Evolutionary conservation across 192 early-diverging fungal genomes (phyloP).

Genomic region (Ambispora gerdemannii): DNA sequence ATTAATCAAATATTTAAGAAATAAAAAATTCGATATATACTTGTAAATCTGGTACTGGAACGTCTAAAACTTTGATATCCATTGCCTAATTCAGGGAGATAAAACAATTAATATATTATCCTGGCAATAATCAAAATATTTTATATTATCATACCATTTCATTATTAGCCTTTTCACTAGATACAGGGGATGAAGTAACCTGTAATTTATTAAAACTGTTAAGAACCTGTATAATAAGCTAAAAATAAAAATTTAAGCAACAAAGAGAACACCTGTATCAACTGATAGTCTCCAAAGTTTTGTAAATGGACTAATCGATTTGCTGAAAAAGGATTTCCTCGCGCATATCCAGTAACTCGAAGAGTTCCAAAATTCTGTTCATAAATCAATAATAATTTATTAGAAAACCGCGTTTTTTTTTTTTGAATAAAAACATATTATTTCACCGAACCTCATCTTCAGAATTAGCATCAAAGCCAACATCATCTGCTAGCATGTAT

Average conservation of each 20-base stretch:
- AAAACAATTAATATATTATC: not conserved
- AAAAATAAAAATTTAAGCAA: conserved; percentile 42
- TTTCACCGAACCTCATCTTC: conserved; percentile 37
- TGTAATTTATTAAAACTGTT: not conserved
- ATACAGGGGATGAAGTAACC: not conserved
- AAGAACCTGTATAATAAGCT: conserved; percentile 35
- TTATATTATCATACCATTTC: conserved; percentile 6
- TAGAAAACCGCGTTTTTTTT: not conserved
- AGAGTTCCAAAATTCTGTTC: conserved; percentile 56
- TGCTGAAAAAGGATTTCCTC: conserved; percentile 82
- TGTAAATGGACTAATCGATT: conserved; percentile 91
- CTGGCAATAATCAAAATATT: not conserved
- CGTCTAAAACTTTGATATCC: conserved; percentile 56
- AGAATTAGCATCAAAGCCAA: conserved; percentile 60
- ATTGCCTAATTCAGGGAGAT: conserved; percentile 22
- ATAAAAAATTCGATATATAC: not conserved
- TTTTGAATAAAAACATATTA: not conserved
- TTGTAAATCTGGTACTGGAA: conserved; percentile 62
- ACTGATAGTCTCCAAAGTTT: conserved; percentile 92
- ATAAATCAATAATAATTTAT: too few relatives aligned
- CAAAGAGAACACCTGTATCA: conserved; percentile 62
- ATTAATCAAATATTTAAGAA: not conserved
- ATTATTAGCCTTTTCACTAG: not conserved
- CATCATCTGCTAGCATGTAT: conserved; percentile 82
- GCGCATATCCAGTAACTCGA: conserved; percentile 79